Base-by-base conservation (phyloP, 345 rosid genomes). In the Eucalyptus grandis region DNA sequence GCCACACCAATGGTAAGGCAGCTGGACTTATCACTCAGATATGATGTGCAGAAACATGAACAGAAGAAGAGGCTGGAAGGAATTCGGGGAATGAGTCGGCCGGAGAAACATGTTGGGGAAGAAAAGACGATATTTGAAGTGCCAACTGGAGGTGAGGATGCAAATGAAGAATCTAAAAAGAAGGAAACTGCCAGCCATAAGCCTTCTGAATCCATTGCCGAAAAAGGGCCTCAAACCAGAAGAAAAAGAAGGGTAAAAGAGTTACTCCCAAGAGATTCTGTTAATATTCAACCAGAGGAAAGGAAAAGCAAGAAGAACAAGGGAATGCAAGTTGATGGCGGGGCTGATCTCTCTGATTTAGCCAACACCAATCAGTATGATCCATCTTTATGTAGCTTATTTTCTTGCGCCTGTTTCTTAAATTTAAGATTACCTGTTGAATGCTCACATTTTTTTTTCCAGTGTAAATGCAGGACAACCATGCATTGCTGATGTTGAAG, bases 101-200 rank as follows among this genome's bases (percentile, higher is more conserved):
- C 34, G 4, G 88, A 50, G 87, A 88, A 81, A 83, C 77, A 89
- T 90, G 89, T 91, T 88, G 94, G 89, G 65, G 95, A 94, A 92
- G 94, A 93, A 89, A 95, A 91, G 89, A 92, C 88, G 91, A 94
- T 93, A 30, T 91, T 91, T 91, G 95, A 95, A 90, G 94, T 95
- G 87, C 92, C 92, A 14, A 86, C 89, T 86, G 89, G 56, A 87
- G 91, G 87, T 88, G 89, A 92, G 83, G 87, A 86, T 89, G 88
- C 51, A 11, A 91, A 53, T 86, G 90, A 62, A 24, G 94, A 90
- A 89, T 88, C 92, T 60, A 92, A 91, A 87, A 89, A 56, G 34
- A 86, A 80, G 72, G 90, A 86, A 44, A 90, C 90, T 49, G 56
- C 89, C 46, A 8, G 88, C 90, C 91, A 89, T 91, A 92, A 90